Conservation (phyloP, 495 filamentous ascomycete species). For the Penicillium longicatenatum region DNA sequence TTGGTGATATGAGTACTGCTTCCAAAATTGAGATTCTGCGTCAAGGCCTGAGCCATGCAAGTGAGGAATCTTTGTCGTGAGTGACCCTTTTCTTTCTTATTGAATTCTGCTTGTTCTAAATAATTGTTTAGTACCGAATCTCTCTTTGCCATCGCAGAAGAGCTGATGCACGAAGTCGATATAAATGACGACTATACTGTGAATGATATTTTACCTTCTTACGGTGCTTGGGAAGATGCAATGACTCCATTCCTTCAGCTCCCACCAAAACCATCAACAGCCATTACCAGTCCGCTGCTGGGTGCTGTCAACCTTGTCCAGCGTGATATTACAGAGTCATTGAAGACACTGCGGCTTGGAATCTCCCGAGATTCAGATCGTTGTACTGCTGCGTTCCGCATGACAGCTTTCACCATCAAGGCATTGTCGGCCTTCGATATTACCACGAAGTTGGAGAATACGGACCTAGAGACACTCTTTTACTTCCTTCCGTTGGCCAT, state of each 20-base stretch:
- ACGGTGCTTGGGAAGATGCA: constrained; percentile 50
- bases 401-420: constrained; percentile 65
- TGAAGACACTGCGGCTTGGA: constrained; percentile 26
- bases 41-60: constrained; percentile 51
- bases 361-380: constrained; percentile 64
- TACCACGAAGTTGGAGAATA: constrained; percentile 27
- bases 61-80: constrained; percentile 55
- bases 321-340: constrained; percentile 28
- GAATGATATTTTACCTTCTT: constrained; percentile 51
- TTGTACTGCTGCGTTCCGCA: constrained; percentile 70
- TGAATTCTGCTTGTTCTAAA: constrained; percentile 6
- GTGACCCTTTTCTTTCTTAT: constrained; percentile 13
- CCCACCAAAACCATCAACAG: constrained; percentile 60
- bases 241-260: constrained; percentile 60
- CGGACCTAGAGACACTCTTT: constrained; percentile 42
- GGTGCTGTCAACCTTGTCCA: constrained; percentile 70
- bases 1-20: constrained; percentile 39
- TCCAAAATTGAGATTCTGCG: constrained; percentile 55
- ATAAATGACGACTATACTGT: constrained; percentile 31
- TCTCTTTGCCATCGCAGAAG: constrained; percentile 54
- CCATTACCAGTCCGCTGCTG: constrained; percentile 70
- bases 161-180: constrained; percentile 46
- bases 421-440: constrained; percentile 48
- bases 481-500: constrained; percentile 54
- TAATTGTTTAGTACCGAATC: constrained; percentile 48